Evolutionary conservation across 495 filamentous ascomycete species (phyloP), one percentile per base, ranked within the genome.

Genomic region (Penicillium cosmopolitanum): DNA sequence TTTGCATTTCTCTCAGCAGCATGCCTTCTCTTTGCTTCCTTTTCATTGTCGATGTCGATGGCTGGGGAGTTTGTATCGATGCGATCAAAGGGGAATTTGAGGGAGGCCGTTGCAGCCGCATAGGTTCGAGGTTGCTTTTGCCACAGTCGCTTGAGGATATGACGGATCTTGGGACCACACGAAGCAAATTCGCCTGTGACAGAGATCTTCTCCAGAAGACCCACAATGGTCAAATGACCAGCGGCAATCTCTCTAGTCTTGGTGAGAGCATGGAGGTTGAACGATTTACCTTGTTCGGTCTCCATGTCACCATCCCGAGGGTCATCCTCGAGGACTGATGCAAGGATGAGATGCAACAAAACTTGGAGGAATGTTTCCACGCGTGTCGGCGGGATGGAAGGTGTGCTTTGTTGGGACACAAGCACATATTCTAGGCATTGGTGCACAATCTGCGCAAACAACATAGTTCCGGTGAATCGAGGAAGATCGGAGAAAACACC

Each of bases 281-380:
- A 95, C 1, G 91, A 94, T 13, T 66, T 65, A 12, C 69, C 57
- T 13, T 72, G 66, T 33, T 75, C 74, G 18, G 82, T 74, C 1
- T 77, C 71, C 70, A 80, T 76, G 34, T 81, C 77, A 53, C 82
- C 78, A 48, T 92, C 89, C 40, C 78, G 74, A 9, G 79, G 80
- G 31, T 83, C 74, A 65, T 97, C 95, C 75, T 98, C 96, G 12
- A 88, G 73, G 33, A 93, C 85, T 35, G 93, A 92, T 38, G 95
- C 82, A 35, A 97, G 83, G 8, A 89, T 81, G 31, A 99, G 81
- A 72, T 98, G 95, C 38, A 99, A 73, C 12, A 96, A 85, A 34
- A 97, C 88, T 66, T 97, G 93, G 35, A 98, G 71, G 79, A 95
- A 97, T 4, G 89, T 89, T 72, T 99, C 95, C 31, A 97, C 80